phyloP scores from a whole-genome alignment of 2,329 filamentous ascomycete genomes.

The Ophiocordyceps camponoti-leonardi region DNA sequence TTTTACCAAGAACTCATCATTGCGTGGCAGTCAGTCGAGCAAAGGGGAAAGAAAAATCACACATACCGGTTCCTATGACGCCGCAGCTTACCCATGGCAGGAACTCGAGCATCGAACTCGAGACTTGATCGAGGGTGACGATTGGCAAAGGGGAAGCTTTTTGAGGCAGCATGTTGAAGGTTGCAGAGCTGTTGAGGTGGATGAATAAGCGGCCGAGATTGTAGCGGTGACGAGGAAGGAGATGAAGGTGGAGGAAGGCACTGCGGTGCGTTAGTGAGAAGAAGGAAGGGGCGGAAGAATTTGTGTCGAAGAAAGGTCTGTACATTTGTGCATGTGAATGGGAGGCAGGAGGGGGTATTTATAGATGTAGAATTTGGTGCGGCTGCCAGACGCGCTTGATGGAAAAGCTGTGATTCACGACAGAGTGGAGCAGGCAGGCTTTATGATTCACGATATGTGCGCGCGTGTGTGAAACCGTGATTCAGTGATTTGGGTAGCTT shows the following conservation, averaged over 20 bases:
- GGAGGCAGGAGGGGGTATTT: no score
- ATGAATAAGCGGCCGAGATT: neutral
- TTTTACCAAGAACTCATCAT: slow-evolving; percentile 50
- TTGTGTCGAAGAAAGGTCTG: no score
- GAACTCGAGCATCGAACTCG: neutral
- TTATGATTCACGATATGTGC: no score
- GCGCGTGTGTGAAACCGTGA: no score
- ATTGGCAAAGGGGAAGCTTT: neutral
- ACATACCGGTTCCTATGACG: neutral
- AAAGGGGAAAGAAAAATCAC: neutral
- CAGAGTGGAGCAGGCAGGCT: no score
- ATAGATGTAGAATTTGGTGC: no score
- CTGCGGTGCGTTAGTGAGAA: neutral
- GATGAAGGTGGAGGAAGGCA: neutral
- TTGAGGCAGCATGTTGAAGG: neutral
- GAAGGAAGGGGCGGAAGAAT: no score
- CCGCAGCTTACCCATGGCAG: neutral
- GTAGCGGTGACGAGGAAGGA: neutral
- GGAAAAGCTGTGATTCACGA: no score
- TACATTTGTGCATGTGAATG: no score
- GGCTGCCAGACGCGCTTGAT: no score
- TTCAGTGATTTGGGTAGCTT: no score
- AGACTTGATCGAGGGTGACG: neutral
- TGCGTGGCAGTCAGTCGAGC: slow-evolving; percentile 6
- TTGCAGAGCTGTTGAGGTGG: neutral